Percentiles rank a stretch among this genome's conserved stretches.
phyloP scores from a whole-genome alignment of 305 asterid species.

The Solanum hybrid region DNA sequence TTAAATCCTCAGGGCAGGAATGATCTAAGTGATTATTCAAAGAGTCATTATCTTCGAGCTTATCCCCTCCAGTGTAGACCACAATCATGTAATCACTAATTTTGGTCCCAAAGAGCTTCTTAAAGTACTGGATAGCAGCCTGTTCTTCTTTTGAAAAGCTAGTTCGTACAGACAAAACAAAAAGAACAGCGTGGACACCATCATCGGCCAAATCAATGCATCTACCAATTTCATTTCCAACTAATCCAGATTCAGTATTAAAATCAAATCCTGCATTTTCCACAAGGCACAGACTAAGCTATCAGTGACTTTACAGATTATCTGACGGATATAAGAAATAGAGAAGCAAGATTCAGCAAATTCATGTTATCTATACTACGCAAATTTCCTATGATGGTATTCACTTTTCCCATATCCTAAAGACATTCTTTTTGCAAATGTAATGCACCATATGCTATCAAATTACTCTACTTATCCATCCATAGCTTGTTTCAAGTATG shows the following conservation, averaged over 20 bases:
- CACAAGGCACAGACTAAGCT: not conserved
- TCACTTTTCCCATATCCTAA: not conserved
- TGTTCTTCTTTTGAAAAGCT: constrained; percentile 53
- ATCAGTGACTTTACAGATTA: not conserved
- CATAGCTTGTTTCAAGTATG: not conserved
- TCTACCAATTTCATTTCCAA: constrained; percentile 46
- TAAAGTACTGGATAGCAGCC: constrained; percentile 41
- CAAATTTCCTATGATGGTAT: not conserved
- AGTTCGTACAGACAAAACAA: constrained; percentile 44
- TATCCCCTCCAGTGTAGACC: constrained; percentile 59
- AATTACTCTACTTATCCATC: not conserved
- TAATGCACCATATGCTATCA: not conserved
- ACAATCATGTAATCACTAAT: constrained; percentile 50
- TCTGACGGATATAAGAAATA: not conserved
- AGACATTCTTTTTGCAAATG: not conserved
- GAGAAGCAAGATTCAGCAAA: not conserved
- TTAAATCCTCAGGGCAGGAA: constrained; percentile 50
- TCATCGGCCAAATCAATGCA: constrained; percentile 67
- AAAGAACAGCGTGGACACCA: constrained; percentile 67
- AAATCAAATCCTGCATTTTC: constrained; percentile 43
- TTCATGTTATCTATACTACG: not conserved
- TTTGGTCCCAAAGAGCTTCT: constrained; percentile 41
- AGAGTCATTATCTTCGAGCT: constrained; percentile 32
- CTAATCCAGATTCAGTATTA: constrained; percentile 31
- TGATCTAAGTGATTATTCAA: constrained; percentile 40